Base-by-base conservation (phyloP, 108 stramenopile genomes). In the Cyclotella cryptica region DNA sequence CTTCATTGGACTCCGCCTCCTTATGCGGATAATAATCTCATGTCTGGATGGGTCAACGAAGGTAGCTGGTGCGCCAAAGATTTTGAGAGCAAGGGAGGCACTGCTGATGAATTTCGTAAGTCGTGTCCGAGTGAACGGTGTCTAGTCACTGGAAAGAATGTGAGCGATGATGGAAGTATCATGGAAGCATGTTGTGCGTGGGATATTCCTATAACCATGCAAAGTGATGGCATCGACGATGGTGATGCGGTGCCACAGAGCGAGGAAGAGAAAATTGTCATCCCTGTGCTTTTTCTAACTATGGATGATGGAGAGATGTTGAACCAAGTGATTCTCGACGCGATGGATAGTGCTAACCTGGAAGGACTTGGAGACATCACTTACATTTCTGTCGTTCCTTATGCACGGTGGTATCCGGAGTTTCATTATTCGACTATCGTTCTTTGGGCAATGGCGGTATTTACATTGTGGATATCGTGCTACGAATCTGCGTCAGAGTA, bases 121-220 rank as follows among this genome's bases (percentile, higher is more conserved):
- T 41, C 66, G 66, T 96, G 95, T 81, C 80, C 81, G 0, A 90
- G 89, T n/a, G 69, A 88, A 62, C 75, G 87, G 6, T 96, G 96
- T 75, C 58, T 94, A 13, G 54, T 94, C 27, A 93, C 96, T 11
- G 89, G 88, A 13, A 46, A 57, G 26, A 80, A 87, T 54, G 66
- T 70, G 17, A 64, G 57, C 22, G 80, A 39, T 0, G 65, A 69
- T 53, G 60, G 65, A 11, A 24, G 24, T 0, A 54, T 44, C 8
- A 46, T 87, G 63, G 85, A 86, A 75, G 93, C 93, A 3, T 97
- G 96, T 68, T 95, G 96, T 80, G 93, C 93, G 10, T 97, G 96
- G 96, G 96, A 97, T 81, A 72, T 90, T 26, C 85, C 77, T 64
- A 19, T 90, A 13, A 68, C 69, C 55, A 79, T 94, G 81, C 14